Evolutionary conservation across 2,329 filamentous ascomycete genomes (phyloP), one percentile per base, ranked within the genome.

Genomic region (Pseudogymnoascus sp.): DNA sequence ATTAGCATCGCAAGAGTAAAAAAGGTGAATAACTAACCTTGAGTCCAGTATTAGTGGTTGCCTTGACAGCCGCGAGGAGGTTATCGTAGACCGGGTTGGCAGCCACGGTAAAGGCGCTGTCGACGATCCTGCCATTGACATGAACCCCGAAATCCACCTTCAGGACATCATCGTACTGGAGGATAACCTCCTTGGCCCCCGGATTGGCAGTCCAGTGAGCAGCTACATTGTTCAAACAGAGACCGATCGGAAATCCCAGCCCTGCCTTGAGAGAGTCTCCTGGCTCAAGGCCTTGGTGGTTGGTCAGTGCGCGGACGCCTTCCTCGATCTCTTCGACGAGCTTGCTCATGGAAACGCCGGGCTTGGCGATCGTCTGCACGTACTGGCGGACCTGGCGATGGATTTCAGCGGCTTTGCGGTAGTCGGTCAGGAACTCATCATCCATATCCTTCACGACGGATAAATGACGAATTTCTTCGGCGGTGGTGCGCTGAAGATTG

Each of bases 121-220:
- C 89, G 63, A 92, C 88, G 71, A 92, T 93, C 67, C 85, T 82
- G 3, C 90, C 90, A 70, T 89, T 90, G 70, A 92, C 82, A 72
- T 93, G 90, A 31, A 92, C 89, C 59, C 90, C 89, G 70, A 92
- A 90, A 70, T 93, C 89, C 6, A 92, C 86, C 74, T 91, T 92
- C 81, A 93, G 83, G 37, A 95, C 89, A 72, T 95, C 90, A 65
- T 84, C 82, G 65, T 87, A 74, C 71, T 89, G 79, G 63, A 94
- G 78, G 35, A 92, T 76, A 69, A 88, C 83, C 73, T 91, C 90
- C 74, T 85, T 87, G 70, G 81, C 76, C 1, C 81, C 80, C 1
- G 81, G 78, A 67, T 83, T 84, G 6, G 82, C 82, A 1, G 81
- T 83, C 68, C 76, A 84, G 70, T 84, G 82, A 6, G 82, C 82